Conservation (phyloP, 768 basidiomycete genomes). For the Suillus tomentosus region DNA sequence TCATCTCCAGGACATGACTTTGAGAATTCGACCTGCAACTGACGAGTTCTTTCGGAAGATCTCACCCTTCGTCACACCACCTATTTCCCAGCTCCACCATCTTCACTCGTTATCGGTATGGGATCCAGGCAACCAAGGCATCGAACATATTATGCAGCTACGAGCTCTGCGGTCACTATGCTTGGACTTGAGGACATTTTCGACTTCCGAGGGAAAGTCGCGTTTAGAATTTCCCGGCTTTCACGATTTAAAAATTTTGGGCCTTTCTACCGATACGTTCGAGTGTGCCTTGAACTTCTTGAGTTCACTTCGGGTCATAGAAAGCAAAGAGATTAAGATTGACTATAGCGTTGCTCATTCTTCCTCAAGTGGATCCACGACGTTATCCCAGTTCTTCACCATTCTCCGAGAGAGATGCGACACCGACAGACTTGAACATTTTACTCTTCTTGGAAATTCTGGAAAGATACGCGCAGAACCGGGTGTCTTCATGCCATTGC, state of each 20-base stretch:
- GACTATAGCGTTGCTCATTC: neutral
- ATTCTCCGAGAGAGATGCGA: neutral
- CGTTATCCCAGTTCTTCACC: neutral
- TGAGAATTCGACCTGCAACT: neutral
- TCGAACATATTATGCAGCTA: neutral
- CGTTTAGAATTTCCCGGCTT: neutral
- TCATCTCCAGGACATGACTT: neutral
- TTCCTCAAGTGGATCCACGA: neutral
- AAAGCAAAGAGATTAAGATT: neutral
- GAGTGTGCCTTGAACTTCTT: neutral
- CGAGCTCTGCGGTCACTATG: neutral
- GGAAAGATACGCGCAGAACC: neutral
- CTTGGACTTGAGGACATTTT: neutral
- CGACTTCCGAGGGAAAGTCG: neutral
- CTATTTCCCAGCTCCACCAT: neutral
- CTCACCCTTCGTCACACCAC: neutral
- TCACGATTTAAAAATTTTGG: neutral
- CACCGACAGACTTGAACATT: neutral
- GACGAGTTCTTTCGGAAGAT: neutral
- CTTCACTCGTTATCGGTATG: neutral
- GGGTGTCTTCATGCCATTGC: neutral
- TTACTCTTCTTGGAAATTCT: neutral
- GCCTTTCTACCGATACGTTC: neutral
- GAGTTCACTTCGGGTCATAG: neutral
- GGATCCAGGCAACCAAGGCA: neutral